These are phyloP conservation scores for Durio zibethinus DNA, from an alignment of 345 rosid species.

Conservation along the genomic window DNA sequence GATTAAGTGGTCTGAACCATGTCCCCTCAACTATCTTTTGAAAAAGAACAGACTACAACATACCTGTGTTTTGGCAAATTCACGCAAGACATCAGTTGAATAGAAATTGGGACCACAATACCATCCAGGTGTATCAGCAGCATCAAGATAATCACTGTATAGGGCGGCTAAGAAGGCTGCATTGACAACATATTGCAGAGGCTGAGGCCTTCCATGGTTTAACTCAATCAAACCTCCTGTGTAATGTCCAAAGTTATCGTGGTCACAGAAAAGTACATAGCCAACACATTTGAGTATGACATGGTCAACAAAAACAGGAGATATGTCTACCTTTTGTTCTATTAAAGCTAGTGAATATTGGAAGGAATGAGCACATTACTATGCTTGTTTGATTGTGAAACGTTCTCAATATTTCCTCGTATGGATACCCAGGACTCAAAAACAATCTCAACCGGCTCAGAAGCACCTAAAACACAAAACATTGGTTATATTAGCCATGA, in stretches of 20 bases:
- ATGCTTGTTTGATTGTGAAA: constrained; percentile 90
- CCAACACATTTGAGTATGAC: not conserved
- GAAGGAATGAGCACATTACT: constrained; percentile 76
- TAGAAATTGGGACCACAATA: constrained; percentile 91
- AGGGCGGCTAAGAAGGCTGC: constrained; percentile 87
- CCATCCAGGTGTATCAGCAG: constrained; percentile 98
- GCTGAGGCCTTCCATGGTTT: constrained; percentile 96
- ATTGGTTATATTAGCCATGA: not conserved
- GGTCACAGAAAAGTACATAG: constrained; percentile 17
- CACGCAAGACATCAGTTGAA: constrained; percentile 60
- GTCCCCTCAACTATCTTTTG: not conserved
- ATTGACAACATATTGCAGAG: constrained; percentile 85
- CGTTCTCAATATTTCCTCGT: constrained; percentile 78
- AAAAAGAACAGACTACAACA: constrained; percentile 1
- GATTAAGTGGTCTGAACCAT: not conserved
- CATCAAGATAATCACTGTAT: constrained; percentile 88
- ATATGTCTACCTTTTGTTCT: constrained; percentile 56
- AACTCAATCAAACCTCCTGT: constrained; percentile 83
- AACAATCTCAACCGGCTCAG: constrained; percentile 81
- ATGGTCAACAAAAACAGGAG: constrained; percentile 4
- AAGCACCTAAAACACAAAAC: constrained; percentile 50
- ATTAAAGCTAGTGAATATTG: constrained; percentile 61
- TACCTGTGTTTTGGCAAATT: constrained; percentile 87
- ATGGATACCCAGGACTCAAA: constrained; percentile 90
- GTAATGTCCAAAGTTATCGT: constrained; percentile 5